phyloP scores from a whole-genome alignment of 108 stramenopile species.

The Discostella pseudostelligera region DNA sequence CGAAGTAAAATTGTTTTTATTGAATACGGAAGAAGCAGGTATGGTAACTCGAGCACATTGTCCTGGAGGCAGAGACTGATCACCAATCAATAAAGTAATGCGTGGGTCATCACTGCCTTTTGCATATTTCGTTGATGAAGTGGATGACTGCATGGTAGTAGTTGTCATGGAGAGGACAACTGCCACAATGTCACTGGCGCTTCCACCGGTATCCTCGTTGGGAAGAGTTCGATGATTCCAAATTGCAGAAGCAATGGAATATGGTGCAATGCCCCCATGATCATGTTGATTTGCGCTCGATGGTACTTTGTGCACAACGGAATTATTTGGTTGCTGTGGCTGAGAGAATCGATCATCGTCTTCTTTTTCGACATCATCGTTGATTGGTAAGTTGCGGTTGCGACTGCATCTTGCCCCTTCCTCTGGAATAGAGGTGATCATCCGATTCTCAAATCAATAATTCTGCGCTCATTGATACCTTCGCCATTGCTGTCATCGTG shows the following conservation, averaged over 20 bases:
- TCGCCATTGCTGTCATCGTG: no score
- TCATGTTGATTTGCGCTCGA: background rate
- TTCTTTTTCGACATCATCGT: background rate
- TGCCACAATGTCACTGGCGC: slow-evolving; percentile 22
- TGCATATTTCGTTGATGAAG: background rate
- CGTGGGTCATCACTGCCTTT: background rate
- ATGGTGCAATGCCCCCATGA: background rate
- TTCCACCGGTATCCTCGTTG: background rate
- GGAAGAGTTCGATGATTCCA: background rate
- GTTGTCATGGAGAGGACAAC: slow-evolving; percentile 23
- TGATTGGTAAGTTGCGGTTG: background rate
- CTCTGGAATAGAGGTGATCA: background rate
- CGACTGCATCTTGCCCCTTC: background rate
- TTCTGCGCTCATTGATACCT: no score
- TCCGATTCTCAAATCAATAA: background rate
- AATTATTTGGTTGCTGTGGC: background rate
- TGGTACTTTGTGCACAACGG: background rate
- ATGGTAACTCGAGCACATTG: slow-evolving; percentile 31
- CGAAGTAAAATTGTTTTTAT: background rate
- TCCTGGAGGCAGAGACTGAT: slow-evolving; percentile 21
- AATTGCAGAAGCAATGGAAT: slow-evolving; percentile 12
- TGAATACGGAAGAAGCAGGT: background rate
- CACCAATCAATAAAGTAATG: slow-evolving; percentile 28
- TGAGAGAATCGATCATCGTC: slow-evolving; percentile 36
- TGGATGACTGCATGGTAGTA: slow-evolving; percentile 5